Evolutionary conservation across 2,329 filamentous ascomycete species (phyloP).

Genomic region (Zalaria obscura): DNA sequence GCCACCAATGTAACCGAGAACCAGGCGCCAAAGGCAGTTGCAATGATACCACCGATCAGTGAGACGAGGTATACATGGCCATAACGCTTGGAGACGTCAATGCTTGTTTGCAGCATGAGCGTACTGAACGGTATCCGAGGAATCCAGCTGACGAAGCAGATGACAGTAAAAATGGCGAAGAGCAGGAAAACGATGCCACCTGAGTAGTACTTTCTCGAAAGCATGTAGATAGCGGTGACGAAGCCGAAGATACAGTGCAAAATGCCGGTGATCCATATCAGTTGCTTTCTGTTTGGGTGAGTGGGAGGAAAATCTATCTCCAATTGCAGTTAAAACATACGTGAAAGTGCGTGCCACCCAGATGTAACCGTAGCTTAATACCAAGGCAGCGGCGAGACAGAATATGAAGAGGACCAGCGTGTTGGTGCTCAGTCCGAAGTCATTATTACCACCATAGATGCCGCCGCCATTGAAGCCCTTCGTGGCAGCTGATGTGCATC

Average conservation of each 20-base stretch:
- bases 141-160: conserved; percentile 84
- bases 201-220: conserved; percentile 60
- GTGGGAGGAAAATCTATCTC: not conserved
- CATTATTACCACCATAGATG: conserved; percentile 56
- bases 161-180: conserved; percentile 64
- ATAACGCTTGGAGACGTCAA: conserved; percentile 70
- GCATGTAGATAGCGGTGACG: conserved; percentile 78
- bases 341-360: conserved; percentile 54
- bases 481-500: conserved; percentile 30
- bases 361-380: conserved; percentile 67
- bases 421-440: conserved; percentile 62
- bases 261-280: conserved; percentile 87
- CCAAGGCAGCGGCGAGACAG: conserved; percentile 56
- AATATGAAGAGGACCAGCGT: conserved; percentile 78
- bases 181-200: conserved; percentile 79
- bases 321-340: conserved; percentile 48
- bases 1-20: conserved; percentile 76
- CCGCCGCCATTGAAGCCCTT: conserved; percentile 52
- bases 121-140: conserved; percentile 81
- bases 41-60: conserved; percentile 64
- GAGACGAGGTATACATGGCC: conserved; percentile 82
- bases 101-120: conserved; percentile 73
- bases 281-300: conserved; percentile 43
- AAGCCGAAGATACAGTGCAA: conserved; percentile 73
- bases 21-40: conserved; percentile 67